Evolutionary conservation across 169 alveolate species (phyloP), one percentile per base, ranked within the genome.

Genomic region (Plasmodium vivax): DNA sequence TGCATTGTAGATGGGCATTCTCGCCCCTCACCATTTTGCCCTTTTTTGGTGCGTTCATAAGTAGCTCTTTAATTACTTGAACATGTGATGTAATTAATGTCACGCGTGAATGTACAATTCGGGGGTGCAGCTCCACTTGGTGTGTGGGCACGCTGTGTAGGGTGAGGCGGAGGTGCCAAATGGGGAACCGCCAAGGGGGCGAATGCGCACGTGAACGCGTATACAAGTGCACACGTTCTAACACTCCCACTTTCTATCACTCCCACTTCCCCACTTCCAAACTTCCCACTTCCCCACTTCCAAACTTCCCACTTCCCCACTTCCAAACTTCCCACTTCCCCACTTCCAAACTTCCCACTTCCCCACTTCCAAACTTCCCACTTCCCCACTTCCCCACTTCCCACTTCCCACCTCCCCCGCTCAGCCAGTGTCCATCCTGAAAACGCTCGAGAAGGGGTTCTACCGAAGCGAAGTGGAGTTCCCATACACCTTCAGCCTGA

Each of bases 21-120:
- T 51, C 62, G 62, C 23, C 62, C 27, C 62, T 19, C 27, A 0
- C 8, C 4, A 51, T 51, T 51, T 51, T 51, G 62, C 16, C 3
- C 62, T 14, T 0, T 51, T 51, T 51, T 12, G 10, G 10, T 16
- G 82, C 88, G 94, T 87, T 87, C 82, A 79, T 77, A 14, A 77
- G 51, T 75, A 87, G 94, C 87, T 80, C 56, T 75, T 87, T 87
- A 79, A 87, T 87, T 87, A 87, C 73, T 58, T 72, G 45, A 87
- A 56, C 68, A 56, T 54, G 6, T 51, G 56, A 87, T 51, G 94
- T 77, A 87, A 87, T 87, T 87, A 87, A 87, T 27, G 32, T 87
- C 94, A 87, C 94, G 94, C 88, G 45, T 79, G 82, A 87, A 87
- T 85, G 94, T 56, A 87, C 82, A 87, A 6, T n/a, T 51, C 7